phyloP scores from a whole-genome alignment of 345 rosid genomes.

The Psidium guajava region DNA sequence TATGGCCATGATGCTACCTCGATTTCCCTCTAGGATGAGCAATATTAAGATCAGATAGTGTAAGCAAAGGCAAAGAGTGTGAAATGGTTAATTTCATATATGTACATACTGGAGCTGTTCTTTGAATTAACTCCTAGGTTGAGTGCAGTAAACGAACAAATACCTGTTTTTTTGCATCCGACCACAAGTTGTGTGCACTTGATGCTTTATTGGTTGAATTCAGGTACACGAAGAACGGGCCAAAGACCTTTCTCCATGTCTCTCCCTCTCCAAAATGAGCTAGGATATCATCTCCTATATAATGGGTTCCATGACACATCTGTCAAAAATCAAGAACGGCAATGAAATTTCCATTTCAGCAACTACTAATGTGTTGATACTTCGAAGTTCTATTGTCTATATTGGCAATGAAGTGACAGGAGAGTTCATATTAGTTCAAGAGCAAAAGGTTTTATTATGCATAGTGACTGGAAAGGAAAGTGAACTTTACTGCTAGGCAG shows the following conservation, averaged over 20 bases:
- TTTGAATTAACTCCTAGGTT: neutral
- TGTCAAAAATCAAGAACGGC: neutral
- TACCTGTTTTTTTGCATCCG: slow-evolving; percentile 28
- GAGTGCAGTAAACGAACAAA: neutral
- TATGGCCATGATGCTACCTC: slow-evolving; percentile 30
- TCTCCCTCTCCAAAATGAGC: slow-evolving; percentile 27
- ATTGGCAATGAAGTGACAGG: neutral
- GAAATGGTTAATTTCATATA: neutral
- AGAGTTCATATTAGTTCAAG: neutral
- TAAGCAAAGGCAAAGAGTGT: neutral
- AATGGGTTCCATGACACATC: slow-evolving; percentile 27
- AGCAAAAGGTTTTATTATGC: neutral
- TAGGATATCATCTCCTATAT: slow-evolving; percentile 16
- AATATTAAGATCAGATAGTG: neutral
- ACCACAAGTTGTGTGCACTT: slow-evolving; percentile 21
- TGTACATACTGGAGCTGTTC: neutral
- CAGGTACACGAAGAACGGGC: slow-evolving; percentile 27
- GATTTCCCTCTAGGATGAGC: slow-evolving; percentile 13
- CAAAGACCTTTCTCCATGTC: slow-evolving; percentile 32
- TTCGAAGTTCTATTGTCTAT: neutral
- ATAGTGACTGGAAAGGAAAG: neutral
- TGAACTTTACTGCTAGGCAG: slow-evolving; percentile 21
- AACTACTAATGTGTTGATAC: neutral
- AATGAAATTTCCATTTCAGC: neutral
- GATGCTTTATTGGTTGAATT: slow-evolving; percentile 20